Conservation (phyloP, 345 rosid species). For the Anacardium occidentale region DNA sequence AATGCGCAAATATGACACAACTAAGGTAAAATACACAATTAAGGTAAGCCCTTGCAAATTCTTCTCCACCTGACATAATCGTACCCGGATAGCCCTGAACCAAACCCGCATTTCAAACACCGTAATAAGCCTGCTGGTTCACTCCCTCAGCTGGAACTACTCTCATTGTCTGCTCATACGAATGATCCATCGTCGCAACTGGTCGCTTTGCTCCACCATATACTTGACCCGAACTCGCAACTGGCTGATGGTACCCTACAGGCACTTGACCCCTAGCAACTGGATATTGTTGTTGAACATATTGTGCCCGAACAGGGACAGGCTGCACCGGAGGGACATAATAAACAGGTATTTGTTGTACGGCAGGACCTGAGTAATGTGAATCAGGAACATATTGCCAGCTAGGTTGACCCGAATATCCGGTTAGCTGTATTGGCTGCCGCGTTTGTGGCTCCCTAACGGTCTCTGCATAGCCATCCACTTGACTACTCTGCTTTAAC, state of each 20-base stretch:
- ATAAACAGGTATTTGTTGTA: slow-evolving; percentile 59
- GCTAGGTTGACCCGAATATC: slow-evolving; percentile 46
- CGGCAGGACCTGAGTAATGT: slow-evolving; percentile 49
- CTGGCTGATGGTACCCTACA: slow-evolving; percentile 60
- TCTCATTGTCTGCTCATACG: slow-evolving; percentile 30
- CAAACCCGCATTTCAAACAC: slow-evolving; percentile 50
- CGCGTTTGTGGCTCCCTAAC: slow-evolving; percentile 36
- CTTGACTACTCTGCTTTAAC: slow-evolving; percentile 20
- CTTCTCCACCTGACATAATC: slow-evolving; percentile 60
- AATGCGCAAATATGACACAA: background rate
- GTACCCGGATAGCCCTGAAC: slow-evolving; percentile 56
- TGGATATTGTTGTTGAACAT: slow-evolving; percentile 56
- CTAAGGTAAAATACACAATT: background rate
- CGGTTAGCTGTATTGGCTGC: slow-evolving; percentile 29
- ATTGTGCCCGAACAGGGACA: slow-evolving; percentile 44
- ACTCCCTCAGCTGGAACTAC: slow-evolving; percentile 42
- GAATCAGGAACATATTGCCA: slow-evolving; percentile 59
- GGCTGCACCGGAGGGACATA: slow-evolving; percentile 61
- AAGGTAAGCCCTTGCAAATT: slow-evolving; percentile 35
- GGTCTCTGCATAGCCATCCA: slow-evolving; percentile 21
- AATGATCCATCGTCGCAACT: slow-evolving; percentile 40
- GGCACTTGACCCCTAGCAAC: slow-evolving; percentile 52
- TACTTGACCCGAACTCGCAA: slow-evolving; percentile 50
- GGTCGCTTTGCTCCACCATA: slow-evolving; percentile 55
- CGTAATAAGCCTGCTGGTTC: slow-evolving; percentile 63